Conservation (phyloP, 257 asterid species). For the Nicotiana tabacum region DNA sequence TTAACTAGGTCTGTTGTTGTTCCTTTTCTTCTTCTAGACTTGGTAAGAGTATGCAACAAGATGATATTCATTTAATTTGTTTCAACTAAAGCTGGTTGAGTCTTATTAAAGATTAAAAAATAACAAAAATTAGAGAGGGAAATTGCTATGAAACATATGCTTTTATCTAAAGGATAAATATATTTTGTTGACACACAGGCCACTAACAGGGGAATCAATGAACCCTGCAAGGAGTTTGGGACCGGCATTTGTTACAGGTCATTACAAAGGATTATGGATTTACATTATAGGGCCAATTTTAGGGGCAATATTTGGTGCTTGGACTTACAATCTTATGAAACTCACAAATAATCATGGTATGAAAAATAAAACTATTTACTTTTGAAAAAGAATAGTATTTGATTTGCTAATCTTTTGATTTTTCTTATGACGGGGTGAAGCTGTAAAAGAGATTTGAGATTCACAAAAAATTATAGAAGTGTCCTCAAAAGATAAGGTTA, state of each 20-base stretch:
- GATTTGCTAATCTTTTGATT: too few species aligned
- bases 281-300: constrained; percentile 29
- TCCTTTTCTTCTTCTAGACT: too few species aligned
- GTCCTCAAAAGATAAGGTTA: background rate
- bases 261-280: constrained; percentile 27
- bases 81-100: too few species aligned
- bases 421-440: background rate
- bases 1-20: too few species aligned
- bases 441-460: background rate
- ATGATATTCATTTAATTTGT: too few species aligned
- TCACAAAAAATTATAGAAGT: background rate
- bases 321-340: constrained; percentile 22
- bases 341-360: constrained; percentile 3
- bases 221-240: constrained; percentile 34
- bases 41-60: too few species aligned
- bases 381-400: too few species aligned
- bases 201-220: constrained; percentile 20
- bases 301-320: constrained; percentile 31
- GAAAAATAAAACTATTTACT: background rate
- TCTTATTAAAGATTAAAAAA: too few species aligned
- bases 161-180: too few species aligned
- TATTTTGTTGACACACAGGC: constrained; percentile 7
- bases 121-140: too few species aligned
- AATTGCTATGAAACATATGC: too few species aligned
- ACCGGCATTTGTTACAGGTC: constrained; percentile 29